Percentiles rank a stretch among this genome's conserved stretches.
phyloP scores from a whole-genome alignment of 1,139 yeast genomes.

The Debaryomyces subglobosus region DNA sequence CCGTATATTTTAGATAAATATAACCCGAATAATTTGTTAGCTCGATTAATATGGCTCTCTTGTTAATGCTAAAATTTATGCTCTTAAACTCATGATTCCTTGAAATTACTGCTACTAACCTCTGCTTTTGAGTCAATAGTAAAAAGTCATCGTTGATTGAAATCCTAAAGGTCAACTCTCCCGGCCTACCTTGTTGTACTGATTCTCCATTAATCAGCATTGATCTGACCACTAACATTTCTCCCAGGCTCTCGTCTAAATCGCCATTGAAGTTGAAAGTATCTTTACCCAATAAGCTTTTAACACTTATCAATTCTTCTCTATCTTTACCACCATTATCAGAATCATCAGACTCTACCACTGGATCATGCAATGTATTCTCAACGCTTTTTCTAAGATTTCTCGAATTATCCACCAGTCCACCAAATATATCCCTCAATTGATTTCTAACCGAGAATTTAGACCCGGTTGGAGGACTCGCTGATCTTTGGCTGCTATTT shows the following conservation, averaged over 20 bases:
- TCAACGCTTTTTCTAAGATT: slow-evolving; percentile 6
- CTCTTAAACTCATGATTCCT: slow-evolving; percentile 10
- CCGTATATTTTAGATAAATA: slow-evolving; percentile 14
- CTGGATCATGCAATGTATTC: not conserved
- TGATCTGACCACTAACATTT: slow-evolving; percentile 2
- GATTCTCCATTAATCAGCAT: not conserved
- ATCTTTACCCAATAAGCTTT: not conserved
- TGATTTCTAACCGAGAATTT: not conserved
- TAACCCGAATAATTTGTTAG: slow-evolving; percentile 13
- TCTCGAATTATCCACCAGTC: slow-evolving; percentile 3
- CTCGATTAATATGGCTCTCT: slow-evolving; percentile 15
- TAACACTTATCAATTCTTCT: not conserved
- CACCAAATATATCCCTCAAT: slow-evolving; percentile 8
- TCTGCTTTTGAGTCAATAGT: not conserved
- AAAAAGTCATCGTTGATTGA: slow-evolving; percentile 1
- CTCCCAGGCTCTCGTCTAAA: not conserved
- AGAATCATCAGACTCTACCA: not conserved
- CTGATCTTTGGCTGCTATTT: not conserved
- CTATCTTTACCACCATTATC: not conserved
- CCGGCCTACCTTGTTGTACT: not conserved
- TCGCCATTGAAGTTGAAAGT: not conserved
- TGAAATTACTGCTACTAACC: slow-evolving; percentile 4
- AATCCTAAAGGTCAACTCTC: slow-evolving; percentile 3
- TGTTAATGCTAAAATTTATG: slow-evolving; percentile 11
- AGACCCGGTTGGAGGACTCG: not conserved